These are phyloP conservation scores for Pythium phragmiticola DNA, from an alignment of 352 stramenopile species.

Conservation along the genomic window DNA sequence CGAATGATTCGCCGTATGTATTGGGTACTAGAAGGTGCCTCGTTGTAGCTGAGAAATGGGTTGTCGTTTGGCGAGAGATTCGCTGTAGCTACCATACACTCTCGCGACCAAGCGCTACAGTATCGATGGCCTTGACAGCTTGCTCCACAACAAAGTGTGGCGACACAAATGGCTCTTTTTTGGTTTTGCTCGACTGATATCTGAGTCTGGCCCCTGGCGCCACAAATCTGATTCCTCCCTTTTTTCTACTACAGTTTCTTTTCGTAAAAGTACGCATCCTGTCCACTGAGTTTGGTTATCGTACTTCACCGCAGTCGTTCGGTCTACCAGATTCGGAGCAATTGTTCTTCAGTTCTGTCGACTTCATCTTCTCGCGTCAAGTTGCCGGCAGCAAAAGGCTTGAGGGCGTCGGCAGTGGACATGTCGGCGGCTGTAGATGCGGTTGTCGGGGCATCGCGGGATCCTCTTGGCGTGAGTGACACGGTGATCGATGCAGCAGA, in stretches of 20 bases:
- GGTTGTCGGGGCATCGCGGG: constrained; percentile 5
- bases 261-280: neutral
- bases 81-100: too few relatives aligned
- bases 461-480: constrained; percentile 11
- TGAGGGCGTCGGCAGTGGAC: neutral
- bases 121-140: too few relatives aligned
- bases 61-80: too few relatives aligned
- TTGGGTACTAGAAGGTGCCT: too few relatives aligned
- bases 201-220: neutral
- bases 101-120: too few relatives aligned
- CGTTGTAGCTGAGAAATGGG: too few relatives aligned
- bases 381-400: neutral
- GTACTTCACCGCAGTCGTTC: constrained; percentile 12
- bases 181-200: too few relatives aligned
- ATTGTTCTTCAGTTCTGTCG: constrained; percentile 14
- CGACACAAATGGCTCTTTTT: too few relatives aligned
- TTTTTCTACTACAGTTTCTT: too few relatives aligned
- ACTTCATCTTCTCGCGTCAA: constrained; percentile 22
- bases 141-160: too few relatives aligned
- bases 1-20: too few relatives aligned
- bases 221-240: neutral
- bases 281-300: neutral
- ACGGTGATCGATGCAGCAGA: neutral
- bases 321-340: neutral
- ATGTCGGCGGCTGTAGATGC: constrained; percentile 9